Evolutionary conservation across 2,329 filamentous ascomycete genomes (phyloP), one percentile per base, ranked within the genome.

Genomic region (Intubia oerlemansii): DNA sequence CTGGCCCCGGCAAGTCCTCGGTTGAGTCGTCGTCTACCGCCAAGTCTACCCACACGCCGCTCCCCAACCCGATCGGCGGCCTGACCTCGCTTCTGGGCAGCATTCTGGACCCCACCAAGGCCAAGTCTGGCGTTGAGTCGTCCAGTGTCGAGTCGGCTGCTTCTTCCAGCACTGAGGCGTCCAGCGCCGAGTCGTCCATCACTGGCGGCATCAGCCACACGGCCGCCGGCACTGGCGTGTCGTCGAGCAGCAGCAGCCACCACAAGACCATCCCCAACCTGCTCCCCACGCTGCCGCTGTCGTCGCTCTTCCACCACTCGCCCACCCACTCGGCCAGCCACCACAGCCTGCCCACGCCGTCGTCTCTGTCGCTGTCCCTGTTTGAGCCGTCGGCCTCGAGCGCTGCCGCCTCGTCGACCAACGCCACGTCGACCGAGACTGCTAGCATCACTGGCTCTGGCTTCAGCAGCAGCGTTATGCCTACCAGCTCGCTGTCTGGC

Each of bases 131-230:
- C n/a, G n/a, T n/a, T n/a, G n/a, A n/a, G n/a, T n/a, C n/a, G n/a
- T n/a, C n/a, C n/a, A n/a, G n/a, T n/a, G n/a, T n/a, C n/a, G n/a
- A n/a, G n/a, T n/a, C n/a, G n/a, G n/a, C n/a, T n/a, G n/a, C n/a
- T n/a, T n/a, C n/a, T 7, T 24, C 32, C 15, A 15, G 18, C 12
- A 30, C 25, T 13, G 16, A 11, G 17, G 14, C 27, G 5, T 17
- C 25, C n/a, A n/a, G n/a, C n/a, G n/a, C n/a, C n/a, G n/a, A n/a
- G 5, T 21, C 9, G 10, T 17, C 31, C 17, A 14, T 34, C 24
- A 28, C 33, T 1, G 28, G 30, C 22, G 33, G 33, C 7, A 34
- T 34, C 13, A 34, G 24, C 30, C 30, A 34, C 24, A n/a, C 24
- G 17, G 34, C 24, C 8, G 24, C 15, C 4, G 33, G 32, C 17